phyloP scores from a whole-genome alignment of 1,139 yeast species.

The Suhomyces guaymorum region DNA sequence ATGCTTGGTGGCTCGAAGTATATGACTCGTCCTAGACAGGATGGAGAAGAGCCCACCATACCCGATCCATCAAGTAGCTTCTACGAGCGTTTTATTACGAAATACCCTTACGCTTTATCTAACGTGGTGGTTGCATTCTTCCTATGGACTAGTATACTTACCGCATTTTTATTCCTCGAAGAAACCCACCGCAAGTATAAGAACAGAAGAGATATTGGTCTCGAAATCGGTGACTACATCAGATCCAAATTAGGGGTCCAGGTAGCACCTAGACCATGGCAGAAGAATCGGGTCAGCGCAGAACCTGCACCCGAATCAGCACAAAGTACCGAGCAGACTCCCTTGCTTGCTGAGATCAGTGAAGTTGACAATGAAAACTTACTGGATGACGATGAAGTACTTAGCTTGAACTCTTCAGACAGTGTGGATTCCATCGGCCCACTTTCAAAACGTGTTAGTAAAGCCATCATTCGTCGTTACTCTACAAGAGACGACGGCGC shows the following conservation, averaged over 20 bases:
- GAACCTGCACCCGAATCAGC: no score
- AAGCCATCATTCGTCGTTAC: slow-evolving; percentile 20
- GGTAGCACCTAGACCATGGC: slow-evolving; percentile 39
- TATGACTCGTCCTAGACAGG: slow-evolving; percentile 33
- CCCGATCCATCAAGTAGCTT: slow-evolving; percentile 3
- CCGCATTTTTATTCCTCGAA: slow-evolving; percentile 56
- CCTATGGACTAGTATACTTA: slow-evolving; percentile 38
- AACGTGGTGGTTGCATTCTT: slow-evolving; percentile 54
- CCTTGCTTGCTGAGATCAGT: slow-evolving; percentile 2
- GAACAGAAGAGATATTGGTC: slow-evolving; percentile 48
- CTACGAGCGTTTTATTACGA: slow-evolving; percentile 32
- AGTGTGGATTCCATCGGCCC: slow-evolving; percentile 12
- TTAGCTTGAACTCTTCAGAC: slow-evolving; percentile 1
- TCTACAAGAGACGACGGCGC: slow-evolving; percentile 15
- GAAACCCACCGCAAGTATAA: slow-evolving; percentile 55
- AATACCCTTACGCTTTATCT: slow-evolving; percentile 60
- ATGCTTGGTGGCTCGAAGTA: slow-evolving; percentile 51
- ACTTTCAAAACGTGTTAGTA: slow-evolving; percentile 7
- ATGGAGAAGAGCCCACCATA: not conserved
- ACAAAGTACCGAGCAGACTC: slow-evolving; percentile 10
- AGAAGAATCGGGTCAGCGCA: no score
- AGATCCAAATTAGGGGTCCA: slow-evolving; percentile 33
- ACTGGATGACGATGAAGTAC: slow-evolving; percentile 2
- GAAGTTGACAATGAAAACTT: not conserved
- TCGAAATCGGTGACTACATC: slow-evolving; percentile 53